A percentile compares a stretch with the other conserved stretches of the same genome.
phyloP scores from a whole-genome alignment of 129 eudicot genomes.

The Helianthus annuus region DNA sequence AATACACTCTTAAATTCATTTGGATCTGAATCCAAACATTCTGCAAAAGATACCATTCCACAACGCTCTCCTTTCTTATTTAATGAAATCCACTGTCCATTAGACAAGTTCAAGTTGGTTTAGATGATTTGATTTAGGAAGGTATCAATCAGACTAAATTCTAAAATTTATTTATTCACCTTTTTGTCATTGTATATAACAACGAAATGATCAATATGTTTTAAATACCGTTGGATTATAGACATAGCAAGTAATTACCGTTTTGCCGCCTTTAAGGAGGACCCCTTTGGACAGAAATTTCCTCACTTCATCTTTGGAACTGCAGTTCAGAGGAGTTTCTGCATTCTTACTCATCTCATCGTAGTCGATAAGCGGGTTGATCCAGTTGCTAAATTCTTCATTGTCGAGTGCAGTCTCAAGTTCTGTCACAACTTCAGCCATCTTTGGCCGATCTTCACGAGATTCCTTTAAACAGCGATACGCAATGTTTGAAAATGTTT shows the following conservation, averaged over 20 bases:
- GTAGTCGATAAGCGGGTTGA: neutral
- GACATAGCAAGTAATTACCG: conserved; percentile 4
- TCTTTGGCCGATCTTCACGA: conserved; percentile 19
- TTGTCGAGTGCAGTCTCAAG: conserved; percentile 14
- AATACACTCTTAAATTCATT: too few relatives aligned
- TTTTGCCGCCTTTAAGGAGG: neutral
- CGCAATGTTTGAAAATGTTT: conserved; percentile 13
- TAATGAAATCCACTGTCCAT: neutral
- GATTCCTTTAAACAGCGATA: conserved; percentile 6
- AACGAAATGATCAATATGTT: too few relatives aligned
- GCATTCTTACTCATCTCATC: neutral
- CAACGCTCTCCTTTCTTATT: neutral
- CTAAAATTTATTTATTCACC: too few relatives aligned
- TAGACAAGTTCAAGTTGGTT: neutral
- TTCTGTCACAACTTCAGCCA: conserved; percentile 4
- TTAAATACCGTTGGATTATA: too few relatives aligned
- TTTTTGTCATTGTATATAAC: too few relatives aligned
- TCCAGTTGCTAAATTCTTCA: too few relatives aligned
- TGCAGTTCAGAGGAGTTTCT: neutral
- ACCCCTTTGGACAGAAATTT: conserved; percentile 14
- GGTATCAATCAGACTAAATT: too few relatives aligned
- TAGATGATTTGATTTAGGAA: too few relatives aligned
- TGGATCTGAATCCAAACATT: neutral
- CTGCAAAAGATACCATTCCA: conserved; percentile 11
- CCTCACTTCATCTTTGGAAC: neutral